Evolutionary conservation across 495 filamentous ascomycete species (phyloP).

Genomic region (Penicillium canariense): DNA sequence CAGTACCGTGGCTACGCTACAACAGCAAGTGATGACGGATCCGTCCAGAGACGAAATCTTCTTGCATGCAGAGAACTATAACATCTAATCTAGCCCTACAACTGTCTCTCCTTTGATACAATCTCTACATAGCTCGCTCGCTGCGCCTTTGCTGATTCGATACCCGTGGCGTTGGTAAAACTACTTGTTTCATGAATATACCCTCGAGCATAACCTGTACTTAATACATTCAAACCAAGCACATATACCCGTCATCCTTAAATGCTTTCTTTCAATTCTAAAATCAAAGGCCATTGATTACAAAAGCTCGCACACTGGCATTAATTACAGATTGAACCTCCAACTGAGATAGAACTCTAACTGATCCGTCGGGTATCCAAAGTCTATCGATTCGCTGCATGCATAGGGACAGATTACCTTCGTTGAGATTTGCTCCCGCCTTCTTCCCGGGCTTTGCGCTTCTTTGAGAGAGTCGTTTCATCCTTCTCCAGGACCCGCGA

Average conservation of each 20-base stretch:
- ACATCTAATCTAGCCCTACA: constrained; percentile 53
- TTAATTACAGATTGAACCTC: not conserved
- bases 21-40: constrained; percentile 76
- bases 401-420: constrained; percentile 6
- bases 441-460: constrained; percentile 43
- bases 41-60: constrained; percentile 84
- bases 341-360: constrained; percentile 10
- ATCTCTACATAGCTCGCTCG: not conserved
- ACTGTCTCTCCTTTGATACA: not conserved
- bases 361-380: constrained; percentile 17
- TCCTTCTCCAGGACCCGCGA: constrained; percentile 32
- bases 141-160: constrained; percentile 14
- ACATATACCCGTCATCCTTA: not conserved
- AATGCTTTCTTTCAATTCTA: not conserved
- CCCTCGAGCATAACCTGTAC: not conserved
- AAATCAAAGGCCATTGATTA: not conserved
- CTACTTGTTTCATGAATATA: not conserved
- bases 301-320: not conserved
- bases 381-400: constrained; percentile 5
- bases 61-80: constrained; percentile 93
- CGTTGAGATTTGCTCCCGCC: constrained; percentile 8
- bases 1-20: constrained; percentile 76
- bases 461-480: constrained; percentile 24
- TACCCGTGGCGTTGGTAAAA: constrained; percentile 15
- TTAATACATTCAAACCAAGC: not conserved